Conservation (phyloP, 352 stramenopile species). For the Phytophthora europaea region DNA sequence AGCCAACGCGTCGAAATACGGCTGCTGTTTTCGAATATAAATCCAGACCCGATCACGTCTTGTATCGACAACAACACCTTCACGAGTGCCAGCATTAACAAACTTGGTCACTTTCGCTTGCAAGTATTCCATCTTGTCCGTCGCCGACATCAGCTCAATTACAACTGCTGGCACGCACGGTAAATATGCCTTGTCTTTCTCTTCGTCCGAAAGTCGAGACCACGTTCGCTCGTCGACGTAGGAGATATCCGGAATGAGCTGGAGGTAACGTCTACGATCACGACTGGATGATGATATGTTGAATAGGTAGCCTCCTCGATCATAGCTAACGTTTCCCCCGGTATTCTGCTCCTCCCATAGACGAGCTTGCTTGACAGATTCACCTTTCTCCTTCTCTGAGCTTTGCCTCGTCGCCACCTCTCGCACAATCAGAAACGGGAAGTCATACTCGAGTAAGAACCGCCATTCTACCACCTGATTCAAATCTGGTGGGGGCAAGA, state of each 20-base stretch:
- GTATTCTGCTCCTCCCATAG: too few species aligned
- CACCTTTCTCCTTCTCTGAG: too few species aligned
- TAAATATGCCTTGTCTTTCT: conserved; percentile 1
- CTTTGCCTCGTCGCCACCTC: too few species aligned
- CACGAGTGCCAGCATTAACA: conserved; percentile 31
- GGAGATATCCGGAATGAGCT: conserved; percentile 8
- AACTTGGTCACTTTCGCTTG: conserved; percentile 24
- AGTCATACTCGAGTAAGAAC: too few species aligned
- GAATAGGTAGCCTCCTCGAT: too few species aligned
- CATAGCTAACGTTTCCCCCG: too few species aligned
- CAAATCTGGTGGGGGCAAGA: too few species aligned
- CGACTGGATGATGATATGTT: too few species aligned
- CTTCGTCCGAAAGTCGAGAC: background rate
- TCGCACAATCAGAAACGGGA: too few species aligned
- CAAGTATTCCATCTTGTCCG: background rate
- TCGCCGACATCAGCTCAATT: background rate
- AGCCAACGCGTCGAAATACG: conserved; percentile 24
- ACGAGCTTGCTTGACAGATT: too few species aligned
- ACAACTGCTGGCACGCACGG: conserved; percentile 12
- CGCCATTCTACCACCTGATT: too few species aligned
- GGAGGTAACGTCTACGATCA: too few species aligned
- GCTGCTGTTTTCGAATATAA: conserved; percentile 27
- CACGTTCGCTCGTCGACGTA: conserved; percentile 14
- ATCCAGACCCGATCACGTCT: conserved; percentile 32
- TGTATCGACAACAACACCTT: conserved; percentile 37